Conservation (phyloP, 2,329 filamentous ascomycete species). For the Moelleriella libera region DNA sequence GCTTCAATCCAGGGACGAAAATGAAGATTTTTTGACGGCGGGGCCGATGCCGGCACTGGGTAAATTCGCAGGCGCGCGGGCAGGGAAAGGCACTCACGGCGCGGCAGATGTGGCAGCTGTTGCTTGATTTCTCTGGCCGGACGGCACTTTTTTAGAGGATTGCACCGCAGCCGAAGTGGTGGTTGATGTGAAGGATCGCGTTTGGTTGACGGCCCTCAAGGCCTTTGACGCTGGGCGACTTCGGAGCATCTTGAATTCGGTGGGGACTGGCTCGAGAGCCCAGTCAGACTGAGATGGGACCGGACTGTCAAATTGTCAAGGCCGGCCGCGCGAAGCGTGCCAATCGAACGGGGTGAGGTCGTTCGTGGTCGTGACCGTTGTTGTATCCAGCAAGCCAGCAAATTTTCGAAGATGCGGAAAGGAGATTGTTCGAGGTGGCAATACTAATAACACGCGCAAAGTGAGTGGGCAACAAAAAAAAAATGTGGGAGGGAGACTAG, state of each 20-base stretch:
- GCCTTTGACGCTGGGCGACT: conserved; percentile 31
- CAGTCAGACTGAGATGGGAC: neutral
- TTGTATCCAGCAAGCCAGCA: too few relatives aligned
- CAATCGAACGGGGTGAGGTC: too few relatives aligned
- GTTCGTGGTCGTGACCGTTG: too few relatives aligned
- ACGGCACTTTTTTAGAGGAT: conserved; percentile 23
- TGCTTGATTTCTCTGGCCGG: conserved; percentile 31
- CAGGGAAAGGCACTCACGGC: conserved; percentile 30
- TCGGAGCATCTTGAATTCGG: conserved; percentile 29
- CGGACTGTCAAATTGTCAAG: neutral
- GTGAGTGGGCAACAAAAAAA: neutral
- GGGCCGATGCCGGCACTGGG: conserved; percentile 5
- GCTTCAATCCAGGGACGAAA: neutral
- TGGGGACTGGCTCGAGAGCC: neutral
- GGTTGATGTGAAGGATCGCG: conserved; percentile 26
- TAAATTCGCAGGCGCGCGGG: conserved; percentile 1
- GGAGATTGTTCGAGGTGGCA: too few relatives aligned
- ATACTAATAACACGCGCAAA: too few relatives aligned
- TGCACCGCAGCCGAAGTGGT: conserved; percentile 20
- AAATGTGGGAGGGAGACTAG: neutral
- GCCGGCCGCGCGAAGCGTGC: neutral
- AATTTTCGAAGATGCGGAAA: too few relatives aligned
- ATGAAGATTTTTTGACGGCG: neutral
- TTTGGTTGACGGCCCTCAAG: conserved; percentile 26
- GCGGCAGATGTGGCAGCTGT: conserved; percentile 30